Conservation (phyloP, 2,329 filamentous ascomycete species). For the Neofusicoccum ribis region DNA sequence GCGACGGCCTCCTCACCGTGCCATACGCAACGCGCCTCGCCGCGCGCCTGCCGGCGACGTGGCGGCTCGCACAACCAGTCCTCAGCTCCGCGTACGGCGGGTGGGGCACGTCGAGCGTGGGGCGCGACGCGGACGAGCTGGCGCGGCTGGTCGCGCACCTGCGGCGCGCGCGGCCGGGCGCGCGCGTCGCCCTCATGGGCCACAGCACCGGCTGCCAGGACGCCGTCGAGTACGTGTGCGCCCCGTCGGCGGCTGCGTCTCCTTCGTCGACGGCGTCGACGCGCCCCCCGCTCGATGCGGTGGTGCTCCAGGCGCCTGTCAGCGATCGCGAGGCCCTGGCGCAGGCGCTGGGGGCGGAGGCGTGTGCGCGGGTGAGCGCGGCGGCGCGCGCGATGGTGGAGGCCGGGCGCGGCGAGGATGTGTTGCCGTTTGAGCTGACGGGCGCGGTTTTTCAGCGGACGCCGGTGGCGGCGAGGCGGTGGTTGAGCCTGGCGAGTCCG, state of each 20-base stretch:
- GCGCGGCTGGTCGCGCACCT: conserved; percentile 55
- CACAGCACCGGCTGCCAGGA: conserved; percentile 70
- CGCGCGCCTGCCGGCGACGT: conserved; percentile 48
- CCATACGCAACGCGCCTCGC: conserved; percentile 57
- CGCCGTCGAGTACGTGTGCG: conserved; percentile 61
- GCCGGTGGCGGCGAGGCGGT: conserved; percentile 58
- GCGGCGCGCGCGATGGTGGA: conserved; percentile 62
- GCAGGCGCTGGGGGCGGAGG: neutral
- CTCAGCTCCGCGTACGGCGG: conserved; percentile 55
- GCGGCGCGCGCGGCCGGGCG: conserved; percentile 38
- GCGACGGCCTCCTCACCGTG: conserved; percentile 68
- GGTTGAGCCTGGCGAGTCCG: conserved; percentile 59
- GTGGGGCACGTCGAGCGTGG: conserved; percentile 56
- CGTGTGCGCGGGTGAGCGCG: conserved; percentile 57
- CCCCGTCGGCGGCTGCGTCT: neutral
- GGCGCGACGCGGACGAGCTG: conserved; percentile 57
- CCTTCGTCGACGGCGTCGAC: no score
- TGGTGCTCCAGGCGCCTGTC: conserved; percentile 77
- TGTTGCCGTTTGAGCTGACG: conserved; percentile 49
- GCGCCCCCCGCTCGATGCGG: conserved; percentile 60
- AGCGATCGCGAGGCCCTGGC: conserved; percentile 39
- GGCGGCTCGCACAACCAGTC: conserved; percentile 54
- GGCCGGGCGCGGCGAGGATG: conserved; percentile 55
- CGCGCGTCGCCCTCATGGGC: conserved; percentile 67
- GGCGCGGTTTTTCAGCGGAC: conserved; percentile 32